These are phyloP conservation scores for Marasmius sp. DNA, from an alignment of 1,284 basidiomycete genomes.

Conservation along the genomic window DNA sequence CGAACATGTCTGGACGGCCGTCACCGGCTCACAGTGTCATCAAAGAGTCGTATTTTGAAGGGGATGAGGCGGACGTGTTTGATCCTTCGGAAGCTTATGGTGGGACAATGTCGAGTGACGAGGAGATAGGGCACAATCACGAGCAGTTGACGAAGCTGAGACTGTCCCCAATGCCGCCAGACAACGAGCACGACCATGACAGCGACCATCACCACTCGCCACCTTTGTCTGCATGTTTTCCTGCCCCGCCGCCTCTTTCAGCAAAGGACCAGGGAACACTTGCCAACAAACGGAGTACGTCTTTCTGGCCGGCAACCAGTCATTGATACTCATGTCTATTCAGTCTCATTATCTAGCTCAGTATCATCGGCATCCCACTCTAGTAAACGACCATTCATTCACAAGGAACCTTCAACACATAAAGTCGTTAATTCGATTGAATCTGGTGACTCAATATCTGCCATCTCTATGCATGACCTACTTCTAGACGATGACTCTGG, in stretches of 20 bases:
- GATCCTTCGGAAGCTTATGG: not conserved
- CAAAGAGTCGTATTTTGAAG: not conserved
- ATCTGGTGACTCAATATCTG: too few species aligned
- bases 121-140: not conserved
- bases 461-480: too few species aligned
- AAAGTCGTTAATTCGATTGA: too few species aligned
- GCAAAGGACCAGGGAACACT: not conserved
- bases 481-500: too few species aligned
- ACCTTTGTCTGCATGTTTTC: not conserved
- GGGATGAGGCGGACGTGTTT: not conserved
- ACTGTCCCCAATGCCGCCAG: not conserved
- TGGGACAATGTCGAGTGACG: not conserved
- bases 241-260: not conserved
- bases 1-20: too few species aligned
- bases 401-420: too few species aligned
- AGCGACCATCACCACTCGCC: not conserved
- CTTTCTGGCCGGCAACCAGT: too few species aligned
- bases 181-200: not conserved
- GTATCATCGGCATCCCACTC: not conserved
- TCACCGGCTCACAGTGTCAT: not conserved
- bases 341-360: not conserved
- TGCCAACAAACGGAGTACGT: not conserved
- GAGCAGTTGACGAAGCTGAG: conserved; percentile 2
- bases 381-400: not conserved
- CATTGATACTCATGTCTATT: too few species aligned